These are phyloP conservation scores for Lolium rigidum DNA, from an alignment of 176 grass and related monocot species.

Conservation along the genomic window DNA sequence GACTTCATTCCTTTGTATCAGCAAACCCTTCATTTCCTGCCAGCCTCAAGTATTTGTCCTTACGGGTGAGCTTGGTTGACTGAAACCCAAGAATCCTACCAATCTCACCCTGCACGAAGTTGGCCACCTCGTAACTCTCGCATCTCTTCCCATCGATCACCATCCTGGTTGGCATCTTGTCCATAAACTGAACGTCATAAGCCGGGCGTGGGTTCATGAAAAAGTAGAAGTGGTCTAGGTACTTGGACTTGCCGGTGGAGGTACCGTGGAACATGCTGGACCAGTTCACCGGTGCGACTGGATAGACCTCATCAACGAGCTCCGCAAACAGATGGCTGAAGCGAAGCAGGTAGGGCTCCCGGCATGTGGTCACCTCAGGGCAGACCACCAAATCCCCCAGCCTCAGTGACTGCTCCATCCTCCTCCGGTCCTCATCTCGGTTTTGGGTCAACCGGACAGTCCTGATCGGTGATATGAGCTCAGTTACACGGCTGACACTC, in stretches of 20 bases:
- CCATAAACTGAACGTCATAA: slow-evolving; percentile 67
- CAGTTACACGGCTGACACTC: slow-evolving; percentile 69
- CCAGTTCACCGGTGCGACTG: slow-evolving; percentile 61
- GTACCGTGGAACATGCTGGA: slow-evolving; percentile 83
- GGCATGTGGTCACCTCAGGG: slow-evolving; percentile 92
- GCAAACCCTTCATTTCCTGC: slow-evolving; percentile 67
- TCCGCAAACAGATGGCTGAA: slow-evolving; percentile 77
- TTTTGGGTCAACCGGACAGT: slow-evolving; percentile 70
- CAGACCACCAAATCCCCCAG: slow-evolving; percentile 72
- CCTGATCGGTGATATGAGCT: slow-evolving; percentile 71
- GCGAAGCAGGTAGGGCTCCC: slow-evolving; percentile 74
- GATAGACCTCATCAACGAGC: slow-evolving; percentile 54
- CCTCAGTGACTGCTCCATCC: slow-evolving; percentile 57
- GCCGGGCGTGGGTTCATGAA: slow-evolving; percentile 73
- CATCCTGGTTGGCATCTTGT: slow-evolving; percentile 47
- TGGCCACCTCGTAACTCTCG: slow-evolving; percentile 63
- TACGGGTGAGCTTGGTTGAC: slow-evolving; percentile 67
- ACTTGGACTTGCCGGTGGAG: slow-evolving; percentile 61
- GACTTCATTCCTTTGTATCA: slow-evolving; percentile 38
- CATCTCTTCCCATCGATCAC: slow-evolving; percentile 32
- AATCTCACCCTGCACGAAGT: slow-evolving; percentile 71
- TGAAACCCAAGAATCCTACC: slow-evolving; percentile 57
- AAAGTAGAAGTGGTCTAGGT: slow-evolving; percentile 77
- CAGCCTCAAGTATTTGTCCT: slow-evolving; percentile 75
- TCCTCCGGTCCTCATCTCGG: slow-evolving; percentile 57